Evolutionary conservation across 2,329 filamentous ascomycete species (phyloP).

Genomic region (Aspergillus sclerotialis): DNA sequence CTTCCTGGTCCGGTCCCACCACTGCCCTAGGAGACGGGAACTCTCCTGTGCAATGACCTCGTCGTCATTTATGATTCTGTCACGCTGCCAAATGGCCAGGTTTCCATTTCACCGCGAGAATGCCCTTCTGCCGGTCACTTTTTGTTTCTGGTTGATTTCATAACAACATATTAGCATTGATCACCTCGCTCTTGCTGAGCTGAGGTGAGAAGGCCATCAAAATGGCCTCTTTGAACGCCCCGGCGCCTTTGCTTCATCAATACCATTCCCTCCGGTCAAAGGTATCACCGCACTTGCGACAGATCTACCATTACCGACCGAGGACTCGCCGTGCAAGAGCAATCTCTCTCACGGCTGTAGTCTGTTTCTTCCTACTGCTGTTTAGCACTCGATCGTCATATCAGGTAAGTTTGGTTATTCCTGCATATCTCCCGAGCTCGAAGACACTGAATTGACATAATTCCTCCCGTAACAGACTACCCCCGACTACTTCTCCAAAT

Average conservation of each 20-base stretch:
- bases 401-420: constrained; percentile 10
- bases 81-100: no score
- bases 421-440: constrained; percentile 1
- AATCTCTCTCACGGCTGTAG: constrained; percentile 11
- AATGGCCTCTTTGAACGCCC: constrained; percentile 20
- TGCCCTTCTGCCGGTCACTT: no score
- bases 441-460: constrained; percentile 3
- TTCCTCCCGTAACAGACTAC: constrained; percentile 10
- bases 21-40: background rate
- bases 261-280: constrained; percentile 15
- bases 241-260: constrained; percentile 17
- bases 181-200: no score
- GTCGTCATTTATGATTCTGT: no score
- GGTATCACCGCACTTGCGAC: constrained; percentile 15
- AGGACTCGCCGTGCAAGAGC: constrained; percentile 19
- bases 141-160: no score
- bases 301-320: constrained; percentile 18
- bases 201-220: no score
- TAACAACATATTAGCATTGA: no score
- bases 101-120: background rate
- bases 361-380: constrained; percentile 19
- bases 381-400: constrained; percentile 13
- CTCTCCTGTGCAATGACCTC: background rate
- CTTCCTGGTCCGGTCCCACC: background rate
- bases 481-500: constrained; percentile 26